Evolutionary conservation across 352 stramenopile species (phyloP), one percentile per base, ranked within the genome.

Genomic region (Pythium dissotocum): DNA sequence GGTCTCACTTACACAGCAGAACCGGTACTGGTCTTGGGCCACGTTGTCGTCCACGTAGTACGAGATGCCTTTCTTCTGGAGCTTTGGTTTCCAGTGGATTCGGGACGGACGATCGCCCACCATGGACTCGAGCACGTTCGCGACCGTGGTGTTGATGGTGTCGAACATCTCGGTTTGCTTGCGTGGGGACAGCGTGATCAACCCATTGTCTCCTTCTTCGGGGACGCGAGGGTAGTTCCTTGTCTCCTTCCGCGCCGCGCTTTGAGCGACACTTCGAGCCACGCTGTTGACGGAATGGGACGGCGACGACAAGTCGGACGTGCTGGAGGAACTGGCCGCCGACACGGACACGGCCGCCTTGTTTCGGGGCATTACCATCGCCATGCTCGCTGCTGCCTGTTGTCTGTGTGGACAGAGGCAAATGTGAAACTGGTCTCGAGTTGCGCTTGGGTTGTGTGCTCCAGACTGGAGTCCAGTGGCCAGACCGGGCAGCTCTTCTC

Each of bases 31-130:
- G 16, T 72, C 75, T 6, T 69, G 58, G 16, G 77, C 71, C 46
- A 73, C 80, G 14, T 52, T 60, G 44, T 83, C 68, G 58, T 88
- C 80, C 21, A 85, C 73, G 54, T 77, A 88, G 62, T 85, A 88
- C 40, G 75, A 76, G 5, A 88, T 65, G 55, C 75, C 69, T 2
- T 77, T 80, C 71, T 80, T 84, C 2, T 67, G 67, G 16, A 78
- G 66, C 62, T 83, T 85, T 40, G 71, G 71, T 33, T 77, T 76
- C 80, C 80, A 83, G 30, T 79, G 65, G 7, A 77, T 68, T 26
- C 61, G 77, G n/a, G 46, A 73, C 18, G 72, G 58, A 10, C 51
- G 55, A 64, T 80, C 72, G 55, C 52, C 73, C 61, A 85, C 55
- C 76, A 88, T 83, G 2, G 79, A 84, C 30, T 65, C 66, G 73